These are phyloP conservation scores for Phaeotremella fagi DNA, from an alignment of 768 basidiomycete genomes.

Conservation along the genomic window DNA sequence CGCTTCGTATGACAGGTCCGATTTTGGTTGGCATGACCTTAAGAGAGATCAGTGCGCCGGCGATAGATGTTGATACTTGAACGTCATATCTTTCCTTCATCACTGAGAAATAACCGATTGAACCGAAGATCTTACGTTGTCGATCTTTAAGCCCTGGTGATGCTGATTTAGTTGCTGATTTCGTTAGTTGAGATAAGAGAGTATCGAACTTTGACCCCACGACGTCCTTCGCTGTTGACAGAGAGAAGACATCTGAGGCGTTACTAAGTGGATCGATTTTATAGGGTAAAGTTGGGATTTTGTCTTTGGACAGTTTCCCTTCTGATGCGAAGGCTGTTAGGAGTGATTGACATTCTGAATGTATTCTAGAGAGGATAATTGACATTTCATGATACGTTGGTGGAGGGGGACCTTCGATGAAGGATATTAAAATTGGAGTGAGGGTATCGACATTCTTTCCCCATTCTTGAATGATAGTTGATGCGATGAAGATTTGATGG, in stretches of 20 bases:
- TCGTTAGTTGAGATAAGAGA: constrained; percentile 68
- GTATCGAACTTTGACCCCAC: constrained; percentile 66
- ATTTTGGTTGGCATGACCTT: constrained; percentile 83
- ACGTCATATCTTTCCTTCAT: constrained; percentile 80
- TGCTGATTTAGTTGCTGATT: constrained; percentile 69
- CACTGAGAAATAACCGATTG: constrained; percentile 73
- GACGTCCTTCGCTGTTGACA: constrained; percentile 68
- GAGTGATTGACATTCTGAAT: constrained; percentile 70
- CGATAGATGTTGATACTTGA: constrained; percentile 81
- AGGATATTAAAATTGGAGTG: constrained; percentile 57
- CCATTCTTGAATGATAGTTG: constrained; percentile 89
- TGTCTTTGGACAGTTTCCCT: constrained; percentile 73
- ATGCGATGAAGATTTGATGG: constrained; percentile 81
- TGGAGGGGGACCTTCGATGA: constrained; percentile 71
- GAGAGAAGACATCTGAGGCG: constrained; percentile 65
- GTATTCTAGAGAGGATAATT: constrained; percentile 70
- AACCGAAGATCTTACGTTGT: constrained; percentile 61
- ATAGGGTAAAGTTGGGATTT: constrained; percentile 71
- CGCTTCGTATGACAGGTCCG: constrained; percentile 89
- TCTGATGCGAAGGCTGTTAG: constrained; percentile 79
- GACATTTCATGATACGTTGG: constrained; percentile 87
- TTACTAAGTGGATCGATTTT: constrained; percentile 71
- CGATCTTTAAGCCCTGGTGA: constrained; percentile 70
- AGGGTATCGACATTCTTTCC: constrained; percentile 53
- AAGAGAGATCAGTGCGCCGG: constrained; percentile 84